Conservation (phyloP, 108 stramenopile species). For the Discostella stelligeroides region DNA sequence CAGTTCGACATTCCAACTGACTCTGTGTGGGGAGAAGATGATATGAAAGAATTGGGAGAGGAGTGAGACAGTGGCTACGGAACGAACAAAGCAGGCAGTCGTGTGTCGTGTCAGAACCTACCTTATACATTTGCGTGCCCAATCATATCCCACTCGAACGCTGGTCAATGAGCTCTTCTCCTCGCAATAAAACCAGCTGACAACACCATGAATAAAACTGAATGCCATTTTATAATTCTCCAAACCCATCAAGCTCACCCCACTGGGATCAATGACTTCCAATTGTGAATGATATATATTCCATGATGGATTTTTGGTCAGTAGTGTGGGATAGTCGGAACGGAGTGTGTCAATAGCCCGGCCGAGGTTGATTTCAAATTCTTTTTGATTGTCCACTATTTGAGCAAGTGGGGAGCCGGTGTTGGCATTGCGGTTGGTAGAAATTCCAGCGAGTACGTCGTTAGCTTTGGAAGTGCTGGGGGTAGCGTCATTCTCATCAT, state of each 20-base stretch:
- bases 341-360: constrained; percentile 67
- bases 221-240: constrained; percentile 72
- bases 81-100: no score
- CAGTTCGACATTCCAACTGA: constrained; percentile 84
- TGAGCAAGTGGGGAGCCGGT: constrained; percentile 21
- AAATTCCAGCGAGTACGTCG: neutral
- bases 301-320: constrained; percentile 60
- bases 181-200: constrained; percentile 77
- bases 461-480: neutral
- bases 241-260: constrained; percentile 72
- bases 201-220: constrained; percentile 64
- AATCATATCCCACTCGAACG: constrained; percentile 74
- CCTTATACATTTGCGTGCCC: constrained; percentile 76
- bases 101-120: no score
- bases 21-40: constrained; percentile 7
- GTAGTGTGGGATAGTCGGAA: constrained; percentile 69
- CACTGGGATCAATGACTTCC: constrained; percentile 76
- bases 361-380: constrained; percentile 83
- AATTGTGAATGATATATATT: constrained; percentile 61
- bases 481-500: neutral
- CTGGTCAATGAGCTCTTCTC: constrained; percentile 58
- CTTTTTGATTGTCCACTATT: constrained; percentile 53
- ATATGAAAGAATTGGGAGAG: no score
- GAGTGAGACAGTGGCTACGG: no score
- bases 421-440: neutral